Percentiles rank a stretch among this genome's conserved stretches.
Evolutionary conservation across 2,329 filamentous ascomycete species (phyloP).

Genomic region (Aspergillus sp.): DNA sequence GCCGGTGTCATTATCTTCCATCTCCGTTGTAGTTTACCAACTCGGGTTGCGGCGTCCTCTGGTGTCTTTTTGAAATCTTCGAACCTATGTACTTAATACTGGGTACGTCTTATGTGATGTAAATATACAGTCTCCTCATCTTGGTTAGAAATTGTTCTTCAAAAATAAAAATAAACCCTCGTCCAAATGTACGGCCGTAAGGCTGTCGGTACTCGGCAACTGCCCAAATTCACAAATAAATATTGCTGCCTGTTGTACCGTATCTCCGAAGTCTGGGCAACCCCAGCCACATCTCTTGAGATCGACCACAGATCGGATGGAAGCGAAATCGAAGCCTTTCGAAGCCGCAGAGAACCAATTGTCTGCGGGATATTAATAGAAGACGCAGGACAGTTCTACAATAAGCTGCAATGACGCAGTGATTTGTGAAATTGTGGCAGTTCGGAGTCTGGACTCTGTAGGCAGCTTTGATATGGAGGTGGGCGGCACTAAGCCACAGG

Average conservation of each 20-base stretch:
- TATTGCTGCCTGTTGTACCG: conserved; percentile 3
- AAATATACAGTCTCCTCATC: conserved; percentile 10
- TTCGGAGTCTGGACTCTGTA: background rate
- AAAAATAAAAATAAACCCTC: background rate
- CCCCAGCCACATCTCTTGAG: background rate
- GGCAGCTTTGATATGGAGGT: background rate
- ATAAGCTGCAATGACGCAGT: background rate
- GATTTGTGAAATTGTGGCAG: background rate
- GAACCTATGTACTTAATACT: conserved; percentile 11
- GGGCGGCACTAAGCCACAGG: background rate
- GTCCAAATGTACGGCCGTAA: background rate
- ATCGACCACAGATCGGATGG: background rate
- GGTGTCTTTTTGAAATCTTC: conserved; percentile 6
- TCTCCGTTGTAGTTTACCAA: conserved; percentile 13
- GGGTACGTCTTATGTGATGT: conserved; percentile 10
- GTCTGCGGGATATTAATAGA: background rate
- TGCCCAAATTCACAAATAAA: background rate
- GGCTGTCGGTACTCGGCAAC: conserved; percentile 5
- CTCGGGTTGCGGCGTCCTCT: conserved; percentile 11
- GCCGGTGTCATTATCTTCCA: conserved; percentile 10
- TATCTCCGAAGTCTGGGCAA: background rate
- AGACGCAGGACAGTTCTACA: background rate
- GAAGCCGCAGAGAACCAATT: background rate
- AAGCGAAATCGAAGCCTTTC: conserved; percentile 1
- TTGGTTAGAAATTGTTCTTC: conserved; percentile 2